These are phyloP conservation scores for Sphagnum fallax DNA, from an alignment of 228 moss, liverwort and hornwort genomes.

Conservation along the genomic window DNA sequence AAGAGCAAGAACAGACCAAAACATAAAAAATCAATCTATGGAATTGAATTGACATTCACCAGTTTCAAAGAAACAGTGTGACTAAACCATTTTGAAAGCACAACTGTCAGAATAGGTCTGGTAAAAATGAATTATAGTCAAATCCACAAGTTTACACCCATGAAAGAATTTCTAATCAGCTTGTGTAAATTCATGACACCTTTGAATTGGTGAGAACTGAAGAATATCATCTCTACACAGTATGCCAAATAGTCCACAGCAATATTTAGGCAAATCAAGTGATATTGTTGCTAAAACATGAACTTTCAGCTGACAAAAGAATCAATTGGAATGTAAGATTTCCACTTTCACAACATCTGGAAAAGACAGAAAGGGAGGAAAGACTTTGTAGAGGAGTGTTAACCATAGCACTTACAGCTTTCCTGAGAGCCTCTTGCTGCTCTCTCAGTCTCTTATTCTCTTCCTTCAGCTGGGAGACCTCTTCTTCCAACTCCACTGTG, in stretches of 20 bases:
- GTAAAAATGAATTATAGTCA: too few species aligned
- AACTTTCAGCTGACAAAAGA: background rate
- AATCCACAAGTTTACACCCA: too few species aligned
- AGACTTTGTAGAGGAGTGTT: background rate
- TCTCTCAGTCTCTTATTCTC: constrained; percentile 58
- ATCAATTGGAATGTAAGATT: constrained; percentile 19
- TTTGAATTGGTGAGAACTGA: too few species aligned
- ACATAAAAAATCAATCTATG: background rate
- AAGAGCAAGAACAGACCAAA: background rate
- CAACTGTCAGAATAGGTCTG: background rate
- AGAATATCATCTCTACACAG: too few species aligned
- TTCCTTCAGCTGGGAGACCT: constrained; percentile 58
- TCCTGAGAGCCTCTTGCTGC: constrained; percentile 66
- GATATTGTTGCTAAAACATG: background rate
- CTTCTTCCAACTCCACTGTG: constrained; percentile 63
- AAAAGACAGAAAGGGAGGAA: background rate
- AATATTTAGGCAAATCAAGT: background rate
- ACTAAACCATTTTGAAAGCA: background rate
- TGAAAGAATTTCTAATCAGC: too few species aligned
- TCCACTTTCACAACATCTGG: too few species aligned
- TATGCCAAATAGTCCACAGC: too few species aligned
- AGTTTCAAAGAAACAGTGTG: background rate
- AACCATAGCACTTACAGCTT: constrained; percentile 43
- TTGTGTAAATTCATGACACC: too few species aligned
- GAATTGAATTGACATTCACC: background rate